Percentiles rank a stretch among this genome's conserved stretches.
Conservation (phyloP, 257 asterid genomes). For the Perilla frutescens region DNA sequence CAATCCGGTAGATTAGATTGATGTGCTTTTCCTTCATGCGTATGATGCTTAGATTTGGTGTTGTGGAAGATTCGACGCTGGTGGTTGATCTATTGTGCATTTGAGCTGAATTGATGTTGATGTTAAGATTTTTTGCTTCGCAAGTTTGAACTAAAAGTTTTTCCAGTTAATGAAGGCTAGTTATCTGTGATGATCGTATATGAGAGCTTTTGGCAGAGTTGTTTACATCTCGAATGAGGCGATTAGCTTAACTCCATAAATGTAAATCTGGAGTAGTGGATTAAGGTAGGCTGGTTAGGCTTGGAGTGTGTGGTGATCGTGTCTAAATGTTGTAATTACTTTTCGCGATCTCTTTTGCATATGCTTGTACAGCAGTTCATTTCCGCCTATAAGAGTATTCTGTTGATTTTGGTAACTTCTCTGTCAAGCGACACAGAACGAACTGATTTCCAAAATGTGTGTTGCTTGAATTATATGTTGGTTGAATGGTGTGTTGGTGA, state of each 20-base stretch:
- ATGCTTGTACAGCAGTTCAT: too few species aligned
- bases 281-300: too few species aligned
- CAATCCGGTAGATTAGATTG: conserved; percentile 9
- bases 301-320: not conserved
- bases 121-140: not conserved
- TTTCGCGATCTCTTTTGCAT: too few species aligned
- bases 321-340: not conserved
- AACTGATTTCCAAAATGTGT: not conserved
- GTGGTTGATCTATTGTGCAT: not conserved
- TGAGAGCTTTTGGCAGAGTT: not conserved
- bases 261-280: not conserved
- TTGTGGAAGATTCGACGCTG: too few species aligned
- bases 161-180: conserved; percentile 4
- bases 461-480: conserved; percentile 6
- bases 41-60: not conserved
- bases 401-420: not conserved
- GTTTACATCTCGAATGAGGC: not conserved
- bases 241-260: not conserved
- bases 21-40: not conserved
- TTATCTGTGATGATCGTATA: not conserved
- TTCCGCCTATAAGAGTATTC: too few species aligned
- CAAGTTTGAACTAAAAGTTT: not conserved
- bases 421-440: not conserved
- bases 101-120: not conserved
- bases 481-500: not conserved